Base-by-base conservation (phyloP, 176 grass and related monocot species). In the Panicum miliaceum region DNA sequence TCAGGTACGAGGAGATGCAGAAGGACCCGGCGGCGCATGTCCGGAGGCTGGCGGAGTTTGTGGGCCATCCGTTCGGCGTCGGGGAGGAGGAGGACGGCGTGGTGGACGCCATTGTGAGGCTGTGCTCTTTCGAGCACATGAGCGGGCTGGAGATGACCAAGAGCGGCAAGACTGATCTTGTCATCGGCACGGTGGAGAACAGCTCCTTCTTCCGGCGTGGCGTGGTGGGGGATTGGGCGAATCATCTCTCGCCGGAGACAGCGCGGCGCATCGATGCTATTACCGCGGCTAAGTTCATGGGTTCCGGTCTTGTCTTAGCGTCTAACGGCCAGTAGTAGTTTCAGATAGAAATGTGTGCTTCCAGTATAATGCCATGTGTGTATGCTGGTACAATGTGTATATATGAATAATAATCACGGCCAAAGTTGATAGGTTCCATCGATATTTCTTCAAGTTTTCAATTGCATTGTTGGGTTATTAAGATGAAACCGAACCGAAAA, bases 1-100 rank as follows among this genome's bases (percentile, higher is more conserved):
- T 87, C 78, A 87, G 22, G 61, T 87, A 87, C 61, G 61, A 87
- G 41, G 70, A 87, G 70, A 81, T 87, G 70, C 64, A 18, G 3
- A 23, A 6, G 14, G 78, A 81, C 0, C 47, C 85, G 0, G 78
- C 70, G 10, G 18, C 18, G 2, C 79, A 82, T 22, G 79, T 76
- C 9, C 48, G 62, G 62, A 48, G 29, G 50, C 40, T 87, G 14
- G 71, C 78, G 1, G 71, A 82, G 51, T 87, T 87, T 0, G 40
- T 40, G 0, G 79, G 62, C 4, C 1, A 2, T 0, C 61, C 27
- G 4, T 87, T 87, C 40, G 12, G 15, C 2, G 41, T 1, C 4
- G 41, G 20, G 26, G 85, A 87, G 20, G 78, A 87, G 14, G 53
- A 76, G 1, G n/a, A 0, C 0, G 73, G n/a, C 18, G 5, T 0